phyloP scores from a whole-genome alignment of 2,329 filamentous ascomycete genomes.

The Beauveria asiatica region DNA sequence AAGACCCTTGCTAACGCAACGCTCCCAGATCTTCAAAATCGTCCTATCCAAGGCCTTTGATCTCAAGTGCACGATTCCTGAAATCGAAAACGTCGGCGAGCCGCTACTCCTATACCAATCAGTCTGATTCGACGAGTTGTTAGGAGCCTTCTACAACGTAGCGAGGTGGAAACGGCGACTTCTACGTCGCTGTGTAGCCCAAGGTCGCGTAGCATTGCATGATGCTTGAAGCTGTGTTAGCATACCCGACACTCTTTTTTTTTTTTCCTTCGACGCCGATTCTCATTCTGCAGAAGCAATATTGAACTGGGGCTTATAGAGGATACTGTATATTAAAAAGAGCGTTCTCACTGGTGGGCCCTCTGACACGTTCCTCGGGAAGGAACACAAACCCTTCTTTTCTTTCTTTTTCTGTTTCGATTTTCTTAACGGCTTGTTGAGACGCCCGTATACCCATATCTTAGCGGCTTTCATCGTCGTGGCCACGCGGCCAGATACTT shows the following conservation, averaged over 20 bases:
- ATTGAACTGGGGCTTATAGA: constrained; percentile 3
- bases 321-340: constrained; percentile 7
- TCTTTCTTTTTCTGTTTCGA: neutral
- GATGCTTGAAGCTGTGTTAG: neutral
- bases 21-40: constrained; percentile 90
- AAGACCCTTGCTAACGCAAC: neutral
- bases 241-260: neutral
- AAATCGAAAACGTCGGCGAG: constrained; percentile 97
- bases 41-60: constrained; percentile 98
- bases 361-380: constrained; percentile 2
- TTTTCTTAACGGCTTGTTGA: neutral
- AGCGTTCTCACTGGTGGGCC: constrained; percentile 6
- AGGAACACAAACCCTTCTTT: constrained; percentile 1
- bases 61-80: constrained; percentile 95
- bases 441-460: neutral
- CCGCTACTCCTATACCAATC: constrained; percentile 86
- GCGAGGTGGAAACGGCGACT: neutral
- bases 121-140: constrained; percentile 18
- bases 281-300: neutral
- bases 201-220: neutral
- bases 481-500: neutral
- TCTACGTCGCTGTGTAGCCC: neutral
- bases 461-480: neutral
- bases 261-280: neutral
- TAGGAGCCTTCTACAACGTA: neutral